Percentiles rank a stretch among this genome's conserved stretches.
Conservation (phyloP, 345 rosid genomes). For the Ailanthus altissimus region DNA sequence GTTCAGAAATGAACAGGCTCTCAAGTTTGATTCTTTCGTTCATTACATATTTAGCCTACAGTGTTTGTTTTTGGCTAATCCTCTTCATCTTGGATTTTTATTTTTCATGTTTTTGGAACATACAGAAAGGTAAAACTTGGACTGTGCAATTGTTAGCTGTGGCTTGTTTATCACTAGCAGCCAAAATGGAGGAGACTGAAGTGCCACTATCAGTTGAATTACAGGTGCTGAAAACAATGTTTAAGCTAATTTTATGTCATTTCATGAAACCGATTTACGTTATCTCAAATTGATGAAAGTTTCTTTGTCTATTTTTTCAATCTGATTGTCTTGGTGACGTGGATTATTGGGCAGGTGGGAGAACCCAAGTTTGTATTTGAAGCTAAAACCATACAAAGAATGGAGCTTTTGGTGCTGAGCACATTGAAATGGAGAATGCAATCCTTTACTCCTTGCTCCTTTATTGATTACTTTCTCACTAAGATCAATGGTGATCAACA, state of each 20-base stretch:
- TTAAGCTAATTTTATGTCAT: conserved; percentile 1
- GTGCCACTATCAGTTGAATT: conserved; percentile 52
- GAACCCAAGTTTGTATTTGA: conserved; percentile 52
- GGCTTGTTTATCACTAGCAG: conserved; percentile 72
- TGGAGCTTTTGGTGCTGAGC: conserved; percentile 65
- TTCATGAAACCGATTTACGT: neutral
- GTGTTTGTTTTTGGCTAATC: neutral
- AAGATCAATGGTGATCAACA: conserved; percentile 43
- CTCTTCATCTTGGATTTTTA: conserved; percentile 1
- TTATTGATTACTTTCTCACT: conserved; percentile 48
- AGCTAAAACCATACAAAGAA: conserved; percentile 55
- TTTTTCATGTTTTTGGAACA: neutral
- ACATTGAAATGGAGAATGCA: conserved; percentile 71
- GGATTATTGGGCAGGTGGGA: conserved; percentile 44
- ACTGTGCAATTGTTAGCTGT: conserved; percentile 59
- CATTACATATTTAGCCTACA: neutral
- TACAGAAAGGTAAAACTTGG: conserved; percentile 63
- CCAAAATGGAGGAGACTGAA: conserved; percentile 65
- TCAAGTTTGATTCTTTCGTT: conserved; percentile 1
- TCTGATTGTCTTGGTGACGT: conserved; percentile 6
- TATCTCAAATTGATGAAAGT: conserved; percentile 5
- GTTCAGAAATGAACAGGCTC: conserved; percentile 23
- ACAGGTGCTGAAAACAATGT: conserved; percentile 44
- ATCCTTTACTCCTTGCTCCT: conserved; percentile 55
- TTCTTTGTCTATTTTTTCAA: neutral